phyloP scores from a whole-genome alignment of 208 protist species.

The Leishmania amazonensis region DNA sequence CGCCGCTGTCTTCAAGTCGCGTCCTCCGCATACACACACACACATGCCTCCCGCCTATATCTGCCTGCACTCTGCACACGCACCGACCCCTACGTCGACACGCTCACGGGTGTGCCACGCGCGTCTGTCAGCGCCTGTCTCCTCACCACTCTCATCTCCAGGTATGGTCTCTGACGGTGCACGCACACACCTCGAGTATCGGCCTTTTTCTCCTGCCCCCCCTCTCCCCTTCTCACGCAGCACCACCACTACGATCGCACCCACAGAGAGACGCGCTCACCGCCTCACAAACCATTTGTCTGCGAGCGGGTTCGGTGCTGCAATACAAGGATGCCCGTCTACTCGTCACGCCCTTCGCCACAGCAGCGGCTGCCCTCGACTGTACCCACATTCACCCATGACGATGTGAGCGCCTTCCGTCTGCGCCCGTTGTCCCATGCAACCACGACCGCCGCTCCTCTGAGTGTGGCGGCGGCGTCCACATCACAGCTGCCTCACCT shows the following conservation, averaged over 20 bases:
- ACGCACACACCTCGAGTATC: background rate
- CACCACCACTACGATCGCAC: background rate
- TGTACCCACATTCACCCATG: background rate
- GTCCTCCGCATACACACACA: background rate
- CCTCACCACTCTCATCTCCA: background rate
- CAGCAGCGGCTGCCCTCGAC: background rate
- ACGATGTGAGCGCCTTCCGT: slow-evolving; percentile 16
- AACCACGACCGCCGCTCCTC: background rate
- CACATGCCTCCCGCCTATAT: background rate
- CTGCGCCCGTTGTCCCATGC: slow-evolving; percentile 7
- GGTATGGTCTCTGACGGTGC: background rate
- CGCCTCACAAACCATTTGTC: background rate
- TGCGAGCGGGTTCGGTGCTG: background rate
- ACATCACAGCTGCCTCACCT: background rate
- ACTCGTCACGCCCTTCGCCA: background rate
- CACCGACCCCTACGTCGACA: background rate
- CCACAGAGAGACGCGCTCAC: background rate
- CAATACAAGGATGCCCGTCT: background rate
- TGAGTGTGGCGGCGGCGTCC: background rate
- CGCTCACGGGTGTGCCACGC: background rate
- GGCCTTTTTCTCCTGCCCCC: background rate
- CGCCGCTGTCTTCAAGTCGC: background rate
- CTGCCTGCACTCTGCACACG: background rate
- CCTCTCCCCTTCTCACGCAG: background rate
- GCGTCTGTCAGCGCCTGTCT: background rate